Conservation (phyloP, 805 yeast species). For the Metschnikowia aberdeeniae region DNA sequence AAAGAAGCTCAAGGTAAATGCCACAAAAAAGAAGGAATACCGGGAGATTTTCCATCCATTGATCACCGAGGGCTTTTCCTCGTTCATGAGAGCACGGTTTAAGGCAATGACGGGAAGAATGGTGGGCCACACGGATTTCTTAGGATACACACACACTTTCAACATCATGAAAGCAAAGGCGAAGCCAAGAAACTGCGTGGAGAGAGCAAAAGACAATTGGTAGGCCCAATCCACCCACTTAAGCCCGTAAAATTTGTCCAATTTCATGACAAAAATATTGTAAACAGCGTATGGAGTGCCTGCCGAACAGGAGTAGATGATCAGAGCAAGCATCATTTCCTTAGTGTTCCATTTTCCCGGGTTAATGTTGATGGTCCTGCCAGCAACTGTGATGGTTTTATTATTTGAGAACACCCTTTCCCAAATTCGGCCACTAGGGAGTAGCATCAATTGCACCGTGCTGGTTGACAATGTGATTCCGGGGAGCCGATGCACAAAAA, state of each 20-base stretch:
- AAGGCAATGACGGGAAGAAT: slow-evolving; percentile 41
- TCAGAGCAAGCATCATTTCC: slow-evolving; percentile 44
- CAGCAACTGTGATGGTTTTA: slow-evolving; percentile 21
- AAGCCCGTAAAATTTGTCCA: slow-evolving; percentile 39
- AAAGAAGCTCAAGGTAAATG: slow-evolving; percentile 30
- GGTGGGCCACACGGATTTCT: slow-evolving; percentile 43
- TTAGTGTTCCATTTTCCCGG: slow-evolving; percentile 44
- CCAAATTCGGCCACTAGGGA: slow-evolving; percentile 41
- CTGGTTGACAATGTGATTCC: slow-evolving; percentile 39
- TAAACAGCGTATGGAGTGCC: slow-evolving; percentile 41
- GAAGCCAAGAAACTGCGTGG: slow-evolving; percentile 62
- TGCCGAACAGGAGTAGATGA: slow-evolving; percentile 40
- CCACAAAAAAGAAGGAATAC: slow-evolving; percentile 36
- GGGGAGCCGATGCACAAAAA: slow-evolving; percentile 55
- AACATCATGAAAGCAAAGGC: slow-evolving; percentile 65
- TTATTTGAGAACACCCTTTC: slow-evolving; percentile 27
- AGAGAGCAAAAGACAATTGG: slow-evolving; percentile 48
- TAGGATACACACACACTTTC: slow-evolving; percentile 46
- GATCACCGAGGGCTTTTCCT: slow-evolving; percentile 20
- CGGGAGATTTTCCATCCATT: slow-evolving; percentile 43
- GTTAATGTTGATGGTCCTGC: slow-evolving; percentile 27
- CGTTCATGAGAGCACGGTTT: slow-evolving; percentile 37
- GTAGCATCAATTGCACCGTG: slow-evolving; percentile 37
- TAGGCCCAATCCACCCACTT: slow-evolving; percentile 48
- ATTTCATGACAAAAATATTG: slow-evolving; percentile 41